phyloP scores from a whole-genome alignment of 169 alveolate species.

The Babesia gibsoni region DNA sequence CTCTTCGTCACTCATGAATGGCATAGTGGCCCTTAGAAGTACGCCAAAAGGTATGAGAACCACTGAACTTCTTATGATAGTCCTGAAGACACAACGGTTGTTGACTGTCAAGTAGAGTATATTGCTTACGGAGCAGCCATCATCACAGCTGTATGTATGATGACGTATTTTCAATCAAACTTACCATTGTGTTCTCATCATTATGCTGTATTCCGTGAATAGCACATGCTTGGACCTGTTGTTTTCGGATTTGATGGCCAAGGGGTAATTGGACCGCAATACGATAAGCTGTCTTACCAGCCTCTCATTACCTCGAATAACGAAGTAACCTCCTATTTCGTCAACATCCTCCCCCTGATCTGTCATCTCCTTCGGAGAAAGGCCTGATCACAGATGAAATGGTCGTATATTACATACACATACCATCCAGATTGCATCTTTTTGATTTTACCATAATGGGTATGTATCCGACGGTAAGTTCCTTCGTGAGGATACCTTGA shows the following conservation, averaged over 20 bases:
- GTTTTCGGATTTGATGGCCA: conserved; percentile 67
- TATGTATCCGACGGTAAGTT: conserved; percentile 88
- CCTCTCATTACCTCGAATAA: conserved; percentile 96
- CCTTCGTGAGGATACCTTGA: conserved; percentile 72
- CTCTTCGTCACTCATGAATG: conserved; percentile 54
- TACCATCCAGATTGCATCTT: conserved; percentile 89
- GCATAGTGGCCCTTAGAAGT: conserved; percentile 57
- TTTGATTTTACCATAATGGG: conserved; percentile 97
- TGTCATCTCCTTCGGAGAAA: conserved; percentile 87
- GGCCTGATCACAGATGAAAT: conserved; percentile 39
- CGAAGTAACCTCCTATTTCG: conserved; percentile 98
- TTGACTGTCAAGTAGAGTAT: conserved; percentile 68
- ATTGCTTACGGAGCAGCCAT: conserved; percentile 75
- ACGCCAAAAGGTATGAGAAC: conserved; percentile 48
- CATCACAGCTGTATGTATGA: conserved; percentile 40
- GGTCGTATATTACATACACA: background rate
- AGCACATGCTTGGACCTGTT: conserved; percentile 59
- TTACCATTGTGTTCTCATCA: conserved; percentile 71
- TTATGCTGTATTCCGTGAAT: conserved; percentile 71
- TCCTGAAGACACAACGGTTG: conserved; percentile 71
- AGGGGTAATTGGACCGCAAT: conserved; percentile 60
- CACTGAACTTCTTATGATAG: conserved; percentile 60
- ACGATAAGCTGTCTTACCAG: conserved; percentile 94
- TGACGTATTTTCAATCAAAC: background rate
- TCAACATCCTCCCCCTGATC: conserved; percentile 95